phyloP scores from a whole-genome alignment of 2,329 filamentous ascomycete genomes.

The Cercospora brassicicola region DNA sequence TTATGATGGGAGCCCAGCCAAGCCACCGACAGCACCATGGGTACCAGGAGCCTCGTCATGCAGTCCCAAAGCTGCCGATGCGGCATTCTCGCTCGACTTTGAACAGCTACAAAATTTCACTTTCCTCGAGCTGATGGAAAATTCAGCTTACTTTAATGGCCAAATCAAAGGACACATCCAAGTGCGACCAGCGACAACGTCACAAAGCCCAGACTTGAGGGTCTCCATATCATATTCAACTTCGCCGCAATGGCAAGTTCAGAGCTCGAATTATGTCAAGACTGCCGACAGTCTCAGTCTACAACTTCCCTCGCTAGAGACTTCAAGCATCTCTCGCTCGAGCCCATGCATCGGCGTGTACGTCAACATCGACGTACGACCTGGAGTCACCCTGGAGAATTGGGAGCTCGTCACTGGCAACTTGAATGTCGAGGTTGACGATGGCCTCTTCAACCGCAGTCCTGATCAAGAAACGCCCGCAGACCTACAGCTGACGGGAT shows the following conservation, averaged over 20 bases:
- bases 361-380: conserved; percentile 41
- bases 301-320: conserved; percentile 23
- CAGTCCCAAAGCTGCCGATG: conserved; percentile 14
- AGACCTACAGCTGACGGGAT: conserved; percentile 35
- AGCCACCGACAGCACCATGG: conserved; percentile 4
- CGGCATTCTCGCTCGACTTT: conserved; percentile 21
- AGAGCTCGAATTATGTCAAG: conserved; percentile 36
- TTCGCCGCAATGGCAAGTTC: conserved; percentile 37
- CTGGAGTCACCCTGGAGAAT: conserved; percentile 37
- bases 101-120: conserved; percentile 25
- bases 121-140: conserved; percentile 33
- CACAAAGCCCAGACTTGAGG: conserved; percentile 41
- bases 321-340: background rate
- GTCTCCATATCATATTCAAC: conserved; percentile 42
- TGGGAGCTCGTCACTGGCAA: conserved; percentile 41
- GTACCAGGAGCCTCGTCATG: conserved; percentile 17
- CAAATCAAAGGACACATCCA: conserved; percentile 43
- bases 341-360: conserved; percentile 43
- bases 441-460: conserved; percentile 29
- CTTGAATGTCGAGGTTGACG: conserved; percentile 42
- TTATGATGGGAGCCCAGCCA: background rate
- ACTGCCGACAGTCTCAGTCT: conserved; percentile 26
- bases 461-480: conserved; percentile 27
- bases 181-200: conserved; percentile 38
- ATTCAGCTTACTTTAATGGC: conserved; percentile 21